Conservation (phyloP, 2,329 filamentous ascomycete genomes). For the Fusarium equiseti region DNA sequence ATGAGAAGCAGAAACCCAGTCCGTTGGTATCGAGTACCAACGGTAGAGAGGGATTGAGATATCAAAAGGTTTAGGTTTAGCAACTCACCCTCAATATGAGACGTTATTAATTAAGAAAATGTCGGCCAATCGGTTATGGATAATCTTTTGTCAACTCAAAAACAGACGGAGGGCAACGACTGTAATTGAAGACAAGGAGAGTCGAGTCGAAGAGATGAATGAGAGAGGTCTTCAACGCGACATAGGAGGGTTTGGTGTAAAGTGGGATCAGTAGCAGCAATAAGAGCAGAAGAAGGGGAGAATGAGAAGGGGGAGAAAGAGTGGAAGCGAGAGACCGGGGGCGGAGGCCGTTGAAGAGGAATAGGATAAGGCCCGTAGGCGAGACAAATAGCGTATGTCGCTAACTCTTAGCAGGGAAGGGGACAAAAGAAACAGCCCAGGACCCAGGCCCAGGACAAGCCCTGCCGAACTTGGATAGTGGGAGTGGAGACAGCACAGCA, state of each 20-base stretch:
- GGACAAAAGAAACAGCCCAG: constrained; percentile 12
- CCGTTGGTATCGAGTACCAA: constrained; percentile 12
- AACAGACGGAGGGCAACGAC: constrained; percentile 27
- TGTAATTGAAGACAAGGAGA: constrained; percentile 24
- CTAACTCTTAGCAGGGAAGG: constrained; percentile 30
- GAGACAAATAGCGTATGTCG: constrained; percentile 33
- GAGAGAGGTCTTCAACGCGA: constrained; percentile 37
- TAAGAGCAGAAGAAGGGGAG: constrained; percentile 16
- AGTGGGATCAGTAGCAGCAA: constrained; percentile 20
- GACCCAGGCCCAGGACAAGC: constrained; percentile 20
- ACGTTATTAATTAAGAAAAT: constrained; percentile 28
- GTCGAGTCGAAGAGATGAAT: constrained; percentile 25
- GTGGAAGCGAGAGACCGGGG: constrained; percentile 39
- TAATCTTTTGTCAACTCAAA: constrained; percentile 22
- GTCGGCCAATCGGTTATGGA: constrained; percentile 5
- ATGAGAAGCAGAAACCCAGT: constrained; percentile 20
- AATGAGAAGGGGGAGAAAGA: constrained; percentile 27
- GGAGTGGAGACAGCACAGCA: constrained; percentile 14
- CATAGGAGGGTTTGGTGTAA: constrained; percentile 30
- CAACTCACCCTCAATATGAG: constrained; percentile 41
- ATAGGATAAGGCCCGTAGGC: constrained; percentile 19
- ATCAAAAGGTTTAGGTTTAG: constrained; percentile 17
- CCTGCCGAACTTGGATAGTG: constrained; percentile 9
- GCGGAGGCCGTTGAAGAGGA: constrained; percentile 46
- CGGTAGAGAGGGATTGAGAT: constrained; percentile 10